Percentiles rank a stretch among this genome's conserved stretches.
Conservation (phyloP, 768 basidiomycete genomes). For the Tricholoma matsutake region DNA sequence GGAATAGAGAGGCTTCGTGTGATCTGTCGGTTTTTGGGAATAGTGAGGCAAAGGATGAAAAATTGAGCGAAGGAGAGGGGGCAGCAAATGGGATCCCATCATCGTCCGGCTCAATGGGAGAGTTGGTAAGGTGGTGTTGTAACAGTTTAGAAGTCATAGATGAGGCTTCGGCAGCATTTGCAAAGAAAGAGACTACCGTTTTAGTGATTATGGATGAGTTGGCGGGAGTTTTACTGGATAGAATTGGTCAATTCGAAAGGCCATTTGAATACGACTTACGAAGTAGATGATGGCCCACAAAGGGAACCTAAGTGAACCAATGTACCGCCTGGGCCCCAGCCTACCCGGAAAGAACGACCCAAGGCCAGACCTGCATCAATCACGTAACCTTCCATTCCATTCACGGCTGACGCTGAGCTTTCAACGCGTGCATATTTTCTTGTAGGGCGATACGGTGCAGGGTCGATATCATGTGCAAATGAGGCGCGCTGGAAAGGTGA, state of each 20-base stretch:
- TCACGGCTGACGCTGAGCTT: conserved; percentile 59
- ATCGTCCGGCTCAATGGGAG: conserved; percentile 68
- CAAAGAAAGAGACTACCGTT: conserved; percentile 44
- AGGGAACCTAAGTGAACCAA: conserved; percentile 77
- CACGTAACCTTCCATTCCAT: conserved; percentile 59
- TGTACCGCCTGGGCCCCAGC: conserved; percentile 83
- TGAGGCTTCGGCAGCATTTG: conserved; percentile 28
- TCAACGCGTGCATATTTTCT: conserved; percentile 79
- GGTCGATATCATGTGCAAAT: conserved; percentile 71
- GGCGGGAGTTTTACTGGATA: conserved; percentile 47
- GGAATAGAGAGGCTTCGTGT: conserved; percentile 77
- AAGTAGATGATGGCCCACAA: conserved; percentile 50
- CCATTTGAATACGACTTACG: conserved; percentile 39
- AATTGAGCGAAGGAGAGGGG: conserved; percentile 62
- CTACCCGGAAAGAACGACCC: conserved; percentile 84
- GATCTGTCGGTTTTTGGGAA: conserved; percentile 71
- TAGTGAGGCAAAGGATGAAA: conserved; percentile 71
- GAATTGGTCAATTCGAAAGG: conserved; percentile 2
- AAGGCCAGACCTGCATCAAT: conserved; percentile 83
- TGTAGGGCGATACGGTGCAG: conserved; percentile 66
- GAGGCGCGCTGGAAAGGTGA: conserved; percentile 58
- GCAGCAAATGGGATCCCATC: conserved; percentile 67
- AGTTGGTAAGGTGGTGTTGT: conserved; percentile 72
- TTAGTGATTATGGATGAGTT: conserved; percentile 60
- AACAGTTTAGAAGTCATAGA: conserved; percentile 60